Conservation (phyloP, 352 stramenopile species). For the Phytophthora idaei region DNA sequence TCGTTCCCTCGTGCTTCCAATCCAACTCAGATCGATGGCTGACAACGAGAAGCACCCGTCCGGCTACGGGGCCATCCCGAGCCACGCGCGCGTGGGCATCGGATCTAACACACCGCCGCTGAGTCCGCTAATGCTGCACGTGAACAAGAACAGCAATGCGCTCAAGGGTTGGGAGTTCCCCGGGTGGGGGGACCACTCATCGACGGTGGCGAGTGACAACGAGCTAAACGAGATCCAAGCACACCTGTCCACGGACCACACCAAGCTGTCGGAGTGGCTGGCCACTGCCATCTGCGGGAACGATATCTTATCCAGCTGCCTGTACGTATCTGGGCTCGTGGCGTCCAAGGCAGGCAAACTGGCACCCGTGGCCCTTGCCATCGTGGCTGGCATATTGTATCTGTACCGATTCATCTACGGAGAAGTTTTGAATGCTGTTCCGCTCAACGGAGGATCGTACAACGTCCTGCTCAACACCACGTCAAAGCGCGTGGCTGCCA, state of each 20-base stretch:
- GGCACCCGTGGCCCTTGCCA: constrained; percentile 85
- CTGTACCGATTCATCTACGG: constrained; percentile 94
- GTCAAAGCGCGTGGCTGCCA: constrained; percentile 92
- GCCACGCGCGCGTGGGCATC: constrained; percentile 40
- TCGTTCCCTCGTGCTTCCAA: background rate
- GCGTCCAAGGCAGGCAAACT: constrained; percentile 91
- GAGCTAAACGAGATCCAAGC: constrained; percentile 80
- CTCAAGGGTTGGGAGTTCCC: constrained; percentile 89
- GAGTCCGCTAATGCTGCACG: constrained; percentile 71
- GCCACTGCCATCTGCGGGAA: constrained; percentile 96
- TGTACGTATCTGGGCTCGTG: constrained; percentile 90
- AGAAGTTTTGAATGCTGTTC: constrained; percentile 93
- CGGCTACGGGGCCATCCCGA: constrained; percentile 68
- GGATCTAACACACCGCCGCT: constrained; percentile 52
- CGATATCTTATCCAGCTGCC: constrained; percentile 94
- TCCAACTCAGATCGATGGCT: constrained; percentile 28
- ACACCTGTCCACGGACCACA: constrained; percentile 74
- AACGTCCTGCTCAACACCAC: constrained; percentile 97
- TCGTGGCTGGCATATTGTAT: constrained; percentile 92
- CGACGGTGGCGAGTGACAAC: constrained; percentile 59
- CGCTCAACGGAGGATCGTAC: constrained; percentile 95
- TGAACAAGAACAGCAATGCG: constrained; percentile 72
- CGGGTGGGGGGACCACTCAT: constrained; percentile 76
- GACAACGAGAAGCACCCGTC: constrained; percentile 42
- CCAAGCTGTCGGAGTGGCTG: constrained; percentile 92